Conservation (phyloP, 2,329 filamentous ascomycete species). For the Hymenoscyphus repandus region DNA sequence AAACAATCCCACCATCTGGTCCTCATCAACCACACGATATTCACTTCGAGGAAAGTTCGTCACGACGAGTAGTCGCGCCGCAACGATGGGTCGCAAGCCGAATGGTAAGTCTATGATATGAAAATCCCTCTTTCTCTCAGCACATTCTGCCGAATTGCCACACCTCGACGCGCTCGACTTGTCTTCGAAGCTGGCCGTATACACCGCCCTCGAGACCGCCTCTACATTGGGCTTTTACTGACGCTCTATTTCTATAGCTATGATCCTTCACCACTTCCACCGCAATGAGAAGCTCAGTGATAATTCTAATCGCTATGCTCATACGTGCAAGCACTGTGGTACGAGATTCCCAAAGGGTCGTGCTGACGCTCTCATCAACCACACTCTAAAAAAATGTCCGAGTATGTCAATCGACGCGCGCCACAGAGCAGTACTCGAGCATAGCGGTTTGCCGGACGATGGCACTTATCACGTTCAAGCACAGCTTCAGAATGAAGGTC, state of each 20-base stretch:
- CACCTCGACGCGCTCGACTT: neutral
- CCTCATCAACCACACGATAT: too few relatives aligned
- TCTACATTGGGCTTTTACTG: slow-evolving; percentile 4
- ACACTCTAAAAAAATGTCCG: slow-evolving; percentile 83
- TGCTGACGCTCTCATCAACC: slow-evolving; percentile 73
- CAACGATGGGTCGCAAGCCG: slow-evolving; percentile 23
- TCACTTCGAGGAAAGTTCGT: too few relatives aligned
- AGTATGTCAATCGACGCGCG: slow-evolving; percentile 70
- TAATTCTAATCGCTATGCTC: slow-evolving; percentile 85
- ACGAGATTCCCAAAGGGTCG: slow-evolving; percentile 88
- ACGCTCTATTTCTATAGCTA: slow-evolving; percentile 25
- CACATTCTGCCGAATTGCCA: neutral
- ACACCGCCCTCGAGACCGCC: neutral
- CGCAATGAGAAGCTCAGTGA: slow-evolving; percentile 82
- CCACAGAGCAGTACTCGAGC: slow-evolving; percentile 66
- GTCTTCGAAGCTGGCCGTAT: neutral
- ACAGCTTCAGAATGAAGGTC: neutral
- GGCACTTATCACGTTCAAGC: slow-evolving; percentile 24
- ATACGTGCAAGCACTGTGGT: slow-evolving; percentile 84
- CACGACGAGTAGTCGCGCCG: neutral
- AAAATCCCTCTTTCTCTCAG: neutral
- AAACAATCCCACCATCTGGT: too few relatives aligned
- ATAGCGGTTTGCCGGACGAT: slow-evolving; percentile 60
- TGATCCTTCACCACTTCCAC: slow-evolving; percentile 85
- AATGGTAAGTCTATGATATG: slow-evolving; percentile 20